These are phyloP conservation scores for Marasmius oreades DNA, from an alignment of 1,284 basidiomycete species.

Conservation along the genomic window DNA sequence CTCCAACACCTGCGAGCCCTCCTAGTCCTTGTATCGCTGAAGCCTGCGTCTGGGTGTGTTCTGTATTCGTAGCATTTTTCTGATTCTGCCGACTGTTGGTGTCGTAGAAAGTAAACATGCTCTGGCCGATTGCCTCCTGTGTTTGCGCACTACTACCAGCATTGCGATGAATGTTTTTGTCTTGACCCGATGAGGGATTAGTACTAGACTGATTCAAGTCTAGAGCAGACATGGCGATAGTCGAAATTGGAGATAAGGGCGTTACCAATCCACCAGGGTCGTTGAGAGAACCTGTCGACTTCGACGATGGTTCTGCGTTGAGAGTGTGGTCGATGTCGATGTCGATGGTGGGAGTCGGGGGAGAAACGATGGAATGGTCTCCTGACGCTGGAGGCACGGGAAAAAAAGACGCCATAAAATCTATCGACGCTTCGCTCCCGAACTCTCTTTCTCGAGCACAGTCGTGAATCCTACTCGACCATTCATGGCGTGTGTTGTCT, in stretches of 20 bases:
- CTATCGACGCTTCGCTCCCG: not conserved
- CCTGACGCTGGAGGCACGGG: slow-evolving; percentile 1
- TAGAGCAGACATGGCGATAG: not conserved
- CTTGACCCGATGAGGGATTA: not conserved
- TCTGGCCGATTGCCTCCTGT: not conserved
- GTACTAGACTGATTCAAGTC: not conserved
- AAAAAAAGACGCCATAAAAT: slow-evolving; percentile 1
- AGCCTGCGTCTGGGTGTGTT: too few species aligned
- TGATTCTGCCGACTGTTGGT: not conserved
- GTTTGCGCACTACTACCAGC: not conserved
- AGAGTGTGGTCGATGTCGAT: slow-evolving; percentile 4
- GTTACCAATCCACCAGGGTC: not conserved
- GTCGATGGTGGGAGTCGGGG: not conserved
- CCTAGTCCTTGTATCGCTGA: not conserved
- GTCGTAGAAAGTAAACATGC: not conserved
- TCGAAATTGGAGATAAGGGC: not conserved
- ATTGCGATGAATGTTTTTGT: not conserved
- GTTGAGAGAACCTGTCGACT: not conserved
- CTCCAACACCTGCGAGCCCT: too few species aligned
- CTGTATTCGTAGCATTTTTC: not conserved
- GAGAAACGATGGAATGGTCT: not conserved
- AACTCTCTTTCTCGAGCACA: too few species aligned
- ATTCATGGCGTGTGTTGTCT: too few species aligned
- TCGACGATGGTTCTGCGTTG: not conserved
- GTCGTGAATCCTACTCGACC: too few species aligned